These are phyloP conservation scores for Rhododendron ovatum DNA, from an alignment of 148 eudicot species.

Conservation along the genomic window DNA sequence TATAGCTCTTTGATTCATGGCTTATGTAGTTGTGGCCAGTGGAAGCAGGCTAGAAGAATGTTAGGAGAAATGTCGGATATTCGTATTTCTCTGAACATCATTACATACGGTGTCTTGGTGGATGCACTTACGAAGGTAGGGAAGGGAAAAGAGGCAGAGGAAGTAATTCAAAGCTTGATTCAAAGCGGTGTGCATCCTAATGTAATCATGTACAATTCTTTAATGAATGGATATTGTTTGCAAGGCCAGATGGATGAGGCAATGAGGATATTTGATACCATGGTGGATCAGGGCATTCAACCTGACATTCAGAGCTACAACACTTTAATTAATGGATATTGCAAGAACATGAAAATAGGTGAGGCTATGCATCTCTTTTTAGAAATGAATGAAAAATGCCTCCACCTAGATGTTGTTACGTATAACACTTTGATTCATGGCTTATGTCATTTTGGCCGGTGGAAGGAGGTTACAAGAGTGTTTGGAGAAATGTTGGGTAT, in stretches of 20 bases:
- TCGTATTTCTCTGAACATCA: neutral
- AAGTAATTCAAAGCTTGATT: neutral
- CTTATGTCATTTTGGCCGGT: neutral
- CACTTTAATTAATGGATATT: neutral
- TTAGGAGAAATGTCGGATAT: neutral
- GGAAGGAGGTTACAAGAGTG: neutral
- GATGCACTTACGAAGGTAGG: slow-evolving; percentile 6
- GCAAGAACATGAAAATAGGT: neutral
- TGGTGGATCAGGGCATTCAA: neutral
- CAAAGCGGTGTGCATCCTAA: neutral
- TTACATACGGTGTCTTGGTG: neutral
- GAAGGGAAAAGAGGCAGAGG: neutral
- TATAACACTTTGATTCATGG: slow-evolving; percentile 11
- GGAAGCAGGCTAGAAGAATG: neutral
- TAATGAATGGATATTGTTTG: slow-evolving; percentile 13
- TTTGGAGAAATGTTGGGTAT: neutral
- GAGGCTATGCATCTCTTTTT: neutral
- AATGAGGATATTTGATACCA: neutral
- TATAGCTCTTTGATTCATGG: slow-evolving; percentile 9
- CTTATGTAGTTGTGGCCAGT: neutral
- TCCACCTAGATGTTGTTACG: neutral
- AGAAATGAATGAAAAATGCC: neutral
- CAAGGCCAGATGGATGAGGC: neutral
- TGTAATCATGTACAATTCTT: neutral
- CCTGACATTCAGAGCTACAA: neutral